These are phyloP conservation scores for Diaporthe citri DNA, from an alignment of 2,329 filamentous ascomycete genomes.

Conservation along the genomic window DNA sequence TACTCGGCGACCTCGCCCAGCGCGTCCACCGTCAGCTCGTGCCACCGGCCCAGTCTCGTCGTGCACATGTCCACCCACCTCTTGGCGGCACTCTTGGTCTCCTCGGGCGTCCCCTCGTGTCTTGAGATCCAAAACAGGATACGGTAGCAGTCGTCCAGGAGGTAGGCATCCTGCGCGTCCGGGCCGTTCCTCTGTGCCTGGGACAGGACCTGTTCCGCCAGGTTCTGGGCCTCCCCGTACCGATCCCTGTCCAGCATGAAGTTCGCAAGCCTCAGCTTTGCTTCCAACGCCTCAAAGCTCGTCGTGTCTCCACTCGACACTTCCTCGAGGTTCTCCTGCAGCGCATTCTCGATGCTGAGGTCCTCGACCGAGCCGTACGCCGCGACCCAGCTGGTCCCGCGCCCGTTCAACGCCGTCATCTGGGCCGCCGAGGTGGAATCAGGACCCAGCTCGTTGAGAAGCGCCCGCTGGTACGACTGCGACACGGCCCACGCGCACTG, in stretches of 20 bases:
- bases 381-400: conserved; percentile 3
- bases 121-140: conserved; percentile 10
- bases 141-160: conserved; percentile 27
- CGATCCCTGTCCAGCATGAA: conserved; percentile 25
- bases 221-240: not conserved
- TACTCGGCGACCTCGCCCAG: conserved; percentile 25
- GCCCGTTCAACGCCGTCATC: not conserved
- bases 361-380: conserved; percentile 14
- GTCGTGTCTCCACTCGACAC: not conserved
- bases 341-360: not conserved
- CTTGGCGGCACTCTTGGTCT: not conserved
- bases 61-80: conserved; percentile 24
- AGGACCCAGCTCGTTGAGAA: not conserved
- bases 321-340: not conserved
- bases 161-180: conserved; percentile 20
- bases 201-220: not conserved
- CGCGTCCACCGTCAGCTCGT: conserved; percentile 32
- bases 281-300: conserved; percentile 22
- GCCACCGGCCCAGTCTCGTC: conserved; percentile 11
- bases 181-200: not conserved
- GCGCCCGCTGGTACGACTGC: not conserved
- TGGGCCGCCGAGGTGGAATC: not conserved
- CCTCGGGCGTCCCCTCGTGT: not conserved
- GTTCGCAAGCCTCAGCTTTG: conserved; percentile 24
- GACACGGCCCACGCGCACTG: conserved; percentile 22